A percentile compares a stretch with the other conserved stretches of the same genome.
phyloP scores from a whole-genome alignment of 768 basidiomycete species.

The Daedaleopsis nitida region DNA sequence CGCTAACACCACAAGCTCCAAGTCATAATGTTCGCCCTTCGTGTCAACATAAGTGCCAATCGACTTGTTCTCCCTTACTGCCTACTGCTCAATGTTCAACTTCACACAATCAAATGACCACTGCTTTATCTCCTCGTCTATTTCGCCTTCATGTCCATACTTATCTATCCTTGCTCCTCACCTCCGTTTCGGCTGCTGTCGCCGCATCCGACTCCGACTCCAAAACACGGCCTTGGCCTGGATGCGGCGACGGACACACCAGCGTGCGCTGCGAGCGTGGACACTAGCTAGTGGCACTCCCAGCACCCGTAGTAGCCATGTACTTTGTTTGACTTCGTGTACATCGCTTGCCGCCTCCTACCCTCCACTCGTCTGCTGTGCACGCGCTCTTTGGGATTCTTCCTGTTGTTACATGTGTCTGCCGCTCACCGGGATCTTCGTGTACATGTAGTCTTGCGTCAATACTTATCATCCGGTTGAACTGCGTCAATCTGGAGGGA shows the following conservation, averaged over 20 bases:
- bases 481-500: too few species aligned
- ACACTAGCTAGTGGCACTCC: too few species aligned
- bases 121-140: neutral
- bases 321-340: constrained; percentile 1
- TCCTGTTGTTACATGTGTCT: constrained; percentile 6
- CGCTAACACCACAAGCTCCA: neutral
- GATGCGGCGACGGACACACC: neutral
- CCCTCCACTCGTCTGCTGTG: constrained; percentile 15
- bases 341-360: neutral
- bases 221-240: neutral
- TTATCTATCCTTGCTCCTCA: neutral
- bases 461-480: neutral
- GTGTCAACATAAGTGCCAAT: constrained; percentile 6
- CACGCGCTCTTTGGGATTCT: constrained; percentile 15
- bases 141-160: neutral
- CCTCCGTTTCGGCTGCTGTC: neutral
- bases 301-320: too few species aligned
- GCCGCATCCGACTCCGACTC: neutral
- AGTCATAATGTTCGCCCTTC: constrained; percentile 6
- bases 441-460: constrained; percentile 17
- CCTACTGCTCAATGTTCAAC: too few species aligned
- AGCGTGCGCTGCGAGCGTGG: too few species aligned
- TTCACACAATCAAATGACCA: too few species aligned
- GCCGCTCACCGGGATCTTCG: constrained; percentile 10
- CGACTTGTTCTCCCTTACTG: neutral